Conservation (phyloP, 257 asterid species). For the Asclepias syriaca region DNA sequence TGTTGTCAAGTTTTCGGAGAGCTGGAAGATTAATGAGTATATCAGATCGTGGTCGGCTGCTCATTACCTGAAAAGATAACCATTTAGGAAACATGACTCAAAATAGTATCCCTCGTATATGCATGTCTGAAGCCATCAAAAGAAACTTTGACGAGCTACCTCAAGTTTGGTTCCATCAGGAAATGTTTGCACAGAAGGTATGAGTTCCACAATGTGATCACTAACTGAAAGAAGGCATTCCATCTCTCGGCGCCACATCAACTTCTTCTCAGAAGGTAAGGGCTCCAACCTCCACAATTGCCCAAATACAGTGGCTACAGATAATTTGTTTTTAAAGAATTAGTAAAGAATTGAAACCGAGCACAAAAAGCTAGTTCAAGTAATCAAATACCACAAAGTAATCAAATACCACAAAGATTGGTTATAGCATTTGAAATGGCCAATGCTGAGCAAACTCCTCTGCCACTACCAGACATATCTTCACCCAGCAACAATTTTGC, state of each 20-base stretch:
- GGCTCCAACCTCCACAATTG: constrained; percentile 92
- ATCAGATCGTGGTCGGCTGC: constrained; percentile 69
- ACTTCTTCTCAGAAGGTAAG: constrained; percentile 54
- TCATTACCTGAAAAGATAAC: constrained; percentile 61
- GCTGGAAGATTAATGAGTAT: constrained; percentile 80
- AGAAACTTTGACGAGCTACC: constrained; percentile 25
- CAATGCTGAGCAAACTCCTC: constrained; percentile 78
- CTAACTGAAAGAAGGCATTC: constrained; percentile 72
- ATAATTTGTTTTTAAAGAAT: background rate
- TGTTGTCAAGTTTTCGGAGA: constrained; percentile 82
- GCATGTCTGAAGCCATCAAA: background rate
- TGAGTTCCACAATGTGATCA: constrained; percentile 68
- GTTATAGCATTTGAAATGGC: constrained; percentile 87
- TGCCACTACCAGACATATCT: constrained; percentile 92
- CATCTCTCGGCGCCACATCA: constrained; percentile 84
- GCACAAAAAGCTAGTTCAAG: background rate
- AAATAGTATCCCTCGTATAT: background rate
- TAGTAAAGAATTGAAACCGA: background rate
- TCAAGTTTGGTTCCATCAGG: constrained; percentile 81
- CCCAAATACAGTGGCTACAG: constrained; percentile 82
- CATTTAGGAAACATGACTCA: constrained; percentile 1
- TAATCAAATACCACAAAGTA: constrained; percentile 49
- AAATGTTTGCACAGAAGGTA: constrained; percentile 68
- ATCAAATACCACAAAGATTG: constrained; percentile 61
- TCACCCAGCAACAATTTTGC: constrained; percentile 82